Base-by-base conservation (phyloP, 805 yeast species). In the Starmera amethionina region DNA sequence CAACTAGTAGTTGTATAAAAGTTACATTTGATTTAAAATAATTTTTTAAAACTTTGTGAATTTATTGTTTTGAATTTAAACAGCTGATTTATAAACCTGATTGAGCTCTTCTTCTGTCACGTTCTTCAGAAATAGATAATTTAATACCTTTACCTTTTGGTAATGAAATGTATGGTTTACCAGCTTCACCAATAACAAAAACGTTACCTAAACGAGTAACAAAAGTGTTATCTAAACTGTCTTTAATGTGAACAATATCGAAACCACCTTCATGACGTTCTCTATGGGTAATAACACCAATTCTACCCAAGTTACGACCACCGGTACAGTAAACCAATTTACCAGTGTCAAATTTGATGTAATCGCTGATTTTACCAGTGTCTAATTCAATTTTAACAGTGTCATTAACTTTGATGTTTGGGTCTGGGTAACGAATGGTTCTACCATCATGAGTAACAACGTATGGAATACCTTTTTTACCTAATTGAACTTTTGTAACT, bases 101-200 rank as follows among this genome's bases (percentile, higher is more conserved):
- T 67, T 77, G 83, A 64, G 90, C 88, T 75, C 96, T 84, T 75
- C 95, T 89, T 79, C 89, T 80, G 85, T 88, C 96, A 75, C 96
- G 87, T 81, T 88, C 96, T 77, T 88, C 96, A 65, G 96, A 76
- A 67, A 88, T 88, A 62, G 90, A 68, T 67, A 88, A 80, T 79
- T 88, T 88, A 72, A 88, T 83, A 83, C 97, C 97, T 82, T 88
- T 88, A 76, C 96, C 97, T 90, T 87, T 88, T 76, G 97, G 96
- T 71, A 88, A 77, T 48, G 95, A 85, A 65, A 88, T 77, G 78
- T 77, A 78, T 65, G 96, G 95, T 76, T 85, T 87, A 72, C 85
- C 82, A 62, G 88, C 88, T 75, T 88, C 95, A 72, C 96, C 96
- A 63, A 88, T 80, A 64, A 88, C 82, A 28, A 34, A 34, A 22